Evolutionary conservation across 345 rosid species (phyloP), one percentile per base, ranked within the genome.

Genomic region (Hibiscus trionum): DNA sequence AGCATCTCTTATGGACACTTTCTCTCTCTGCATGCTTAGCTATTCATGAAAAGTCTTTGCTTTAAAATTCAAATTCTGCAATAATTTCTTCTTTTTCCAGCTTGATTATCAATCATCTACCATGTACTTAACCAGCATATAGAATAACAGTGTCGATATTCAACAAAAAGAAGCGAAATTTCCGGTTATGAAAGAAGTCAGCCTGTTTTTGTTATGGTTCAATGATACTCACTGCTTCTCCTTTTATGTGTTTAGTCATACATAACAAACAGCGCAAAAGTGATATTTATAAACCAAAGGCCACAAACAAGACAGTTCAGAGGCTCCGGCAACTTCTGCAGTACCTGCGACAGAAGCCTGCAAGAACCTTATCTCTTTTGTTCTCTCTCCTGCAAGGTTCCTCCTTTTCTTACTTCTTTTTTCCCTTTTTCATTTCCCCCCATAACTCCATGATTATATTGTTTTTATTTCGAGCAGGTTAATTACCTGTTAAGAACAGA

Each of bases 321-420:
- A 81, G 81, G 85, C 37, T 84, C 92, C 47, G 93, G 96, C 35
- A 89, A 88, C 84, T 53, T 78, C 49, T 93, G 98, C 76, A 31
- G 21, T 70, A 86, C 89, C 21, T 93, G 98, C 73, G 87, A 87
- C 80, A 81, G 97, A 70, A 76, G 84, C 78, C 88, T 93, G 7
- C 96, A 89, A 69, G 87, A 87, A 14, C 86, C 90, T 4, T 91
- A 82, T 75, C 77, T 77, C 72, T 91, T 89, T 81, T 93, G 98
- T 76, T 93, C 90, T 53, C 87, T 93, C 78, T 89, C 86, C n/a
- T 93, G 98, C 97, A 93, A 93, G 98, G 98, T 90, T 27, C 63
- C 12, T 5, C 14, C 4, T 21, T 73, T 59, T 62, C n/a, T 26
- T n/a, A n/a, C n/a, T 8, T 9, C 10, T 7, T 72, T 58, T 61